These are phyloP conservation scores for Antrodiella citrinella DNA, from an alignment of 768 basidiomycete species.

Conservation along the genomic window DNA sequence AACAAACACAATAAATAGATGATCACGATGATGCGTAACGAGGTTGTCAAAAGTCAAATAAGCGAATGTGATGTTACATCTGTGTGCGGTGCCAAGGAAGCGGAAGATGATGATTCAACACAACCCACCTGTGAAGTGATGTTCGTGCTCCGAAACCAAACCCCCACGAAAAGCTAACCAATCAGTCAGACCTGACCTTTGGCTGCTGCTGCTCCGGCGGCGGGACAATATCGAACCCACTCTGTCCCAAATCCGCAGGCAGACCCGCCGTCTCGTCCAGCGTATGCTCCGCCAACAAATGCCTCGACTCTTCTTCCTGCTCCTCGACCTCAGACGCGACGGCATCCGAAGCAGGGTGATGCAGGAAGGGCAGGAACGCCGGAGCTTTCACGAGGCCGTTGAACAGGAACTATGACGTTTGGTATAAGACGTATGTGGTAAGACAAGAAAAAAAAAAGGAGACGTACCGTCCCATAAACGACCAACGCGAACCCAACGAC, in stretches of 20 bases:
- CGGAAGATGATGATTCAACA: too few relatives aligned
- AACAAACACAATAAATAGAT: too few relatives aligned
- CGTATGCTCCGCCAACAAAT: constrained; percentile 51
- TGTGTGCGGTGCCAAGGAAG: too few relatives aligned
- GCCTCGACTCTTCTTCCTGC: constrained; percentile 24
- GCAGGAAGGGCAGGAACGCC: constrained; percentile 45
- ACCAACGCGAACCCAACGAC: constrained; percentile 79
- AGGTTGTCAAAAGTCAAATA: too few relatives aligned
- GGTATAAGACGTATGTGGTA: constrained; percentile 21
- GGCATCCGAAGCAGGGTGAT: constrained; percentile 10
- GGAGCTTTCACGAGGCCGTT: constrained; percentile 75
- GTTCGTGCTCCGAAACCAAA: too few relatives aligned
- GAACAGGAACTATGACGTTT: constrained; percentile 57
- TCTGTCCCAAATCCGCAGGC: constrained; percentile 73
- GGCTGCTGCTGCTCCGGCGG: constrained; percentile 3
- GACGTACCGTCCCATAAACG: constrained; percentile 52
- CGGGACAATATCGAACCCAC: constrained; percentile 79
- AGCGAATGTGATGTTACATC: too few relatives aligned
- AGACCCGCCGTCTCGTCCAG: constrained; percentile 80
- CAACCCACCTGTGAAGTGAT: too few relatives aligned
- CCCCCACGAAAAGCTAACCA: too few relatives aligned
- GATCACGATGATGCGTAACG: too few relatives aligned
- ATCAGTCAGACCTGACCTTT: background rate
- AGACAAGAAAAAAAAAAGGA: constrained; percentile 3
- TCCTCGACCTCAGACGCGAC: constrained; percentile 11